A percentile compares a stretch with the other conserved stretches of the same genome.
These are phyloP conservation scores for Penicillium brasilianum DNA, from an alignment of 2,329 filamentous ascomycete species.

Conservation along the genomic window DNA sequence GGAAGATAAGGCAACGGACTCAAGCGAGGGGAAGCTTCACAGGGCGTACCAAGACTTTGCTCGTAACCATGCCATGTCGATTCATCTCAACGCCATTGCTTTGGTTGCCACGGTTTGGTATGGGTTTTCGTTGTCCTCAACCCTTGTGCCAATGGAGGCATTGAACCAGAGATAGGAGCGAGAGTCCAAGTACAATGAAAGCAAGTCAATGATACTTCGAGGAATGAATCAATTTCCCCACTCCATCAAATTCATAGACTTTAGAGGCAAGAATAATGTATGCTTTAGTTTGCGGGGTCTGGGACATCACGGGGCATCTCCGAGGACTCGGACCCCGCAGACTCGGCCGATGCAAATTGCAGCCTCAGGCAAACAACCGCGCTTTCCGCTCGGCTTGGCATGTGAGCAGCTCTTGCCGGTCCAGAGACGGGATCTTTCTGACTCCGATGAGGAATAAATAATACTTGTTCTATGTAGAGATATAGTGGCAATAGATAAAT, in stretches of 20 bases:
- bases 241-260: no score
- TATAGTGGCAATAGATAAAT: background rate
- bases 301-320: slow-evolving; percentile 2
- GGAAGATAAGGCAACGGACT: background rate
- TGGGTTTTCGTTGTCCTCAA: slow-evolving; percentile 33
- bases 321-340: background rate
- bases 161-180: background rate
- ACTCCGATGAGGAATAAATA: background rate
- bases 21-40: slow-evolving; percentile 16
- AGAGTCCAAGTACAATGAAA: no score
- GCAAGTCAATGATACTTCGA: background rate
- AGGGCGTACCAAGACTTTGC: slow-evolving; percentile 42
- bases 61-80: slow-evolving; percentile 48
- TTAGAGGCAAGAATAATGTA: no score
- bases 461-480: no score
- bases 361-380: background rate
- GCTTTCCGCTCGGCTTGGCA: background rate
- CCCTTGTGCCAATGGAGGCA: slow-evolving; percentile 4
- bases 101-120: slow-evolving; percentile 40
- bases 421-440: background rate
- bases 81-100: slow-evolving; percentile 50
- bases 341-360: background rate
- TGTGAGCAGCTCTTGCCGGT: background rate
- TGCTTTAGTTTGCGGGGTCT: background rate
- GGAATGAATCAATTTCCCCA: no score